These are phyloP conservation scores for Chlorella variabilis DNA, from an alignment of 163 green algal species.

Conservation along the genomic window DNA sequence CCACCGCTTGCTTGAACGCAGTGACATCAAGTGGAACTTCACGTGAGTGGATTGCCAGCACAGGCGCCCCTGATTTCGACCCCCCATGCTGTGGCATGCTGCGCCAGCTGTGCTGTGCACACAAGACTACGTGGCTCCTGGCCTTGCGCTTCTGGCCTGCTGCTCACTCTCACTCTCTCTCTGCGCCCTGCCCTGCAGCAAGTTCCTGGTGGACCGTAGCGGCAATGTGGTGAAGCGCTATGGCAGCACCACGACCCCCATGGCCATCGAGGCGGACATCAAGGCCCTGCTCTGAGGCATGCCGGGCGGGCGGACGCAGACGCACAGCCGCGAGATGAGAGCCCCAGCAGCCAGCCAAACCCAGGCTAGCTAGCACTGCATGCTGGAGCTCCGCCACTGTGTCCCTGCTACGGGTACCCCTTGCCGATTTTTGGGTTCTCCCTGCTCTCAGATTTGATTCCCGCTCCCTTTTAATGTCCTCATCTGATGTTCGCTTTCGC, in stretches of 20 bases:
- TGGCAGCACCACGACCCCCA: conserved; percentile 31
- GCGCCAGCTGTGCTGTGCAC: background rate
- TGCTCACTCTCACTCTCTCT: background rate
- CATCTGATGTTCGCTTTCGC: too few species aligned
- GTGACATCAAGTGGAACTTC: conserved; percentile 22
- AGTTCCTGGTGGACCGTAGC: conserved; percentile 57
- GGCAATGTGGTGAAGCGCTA: conserved; percentile 51
- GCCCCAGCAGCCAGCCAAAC: too few species aligned
- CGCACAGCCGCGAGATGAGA: too few species aligned
- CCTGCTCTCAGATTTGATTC: background rate
- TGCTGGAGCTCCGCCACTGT: background rate
- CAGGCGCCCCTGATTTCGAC: too few species aligned
- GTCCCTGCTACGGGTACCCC: background rate
- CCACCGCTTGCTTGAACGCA: too few species aligned
- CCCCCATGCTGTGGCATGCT: too few species aligned
- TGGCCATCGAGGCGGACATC: conserved; percentile 44
- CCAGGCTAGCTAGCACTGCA: too few species aligned
- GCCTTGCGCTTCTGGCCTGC: too few species aligned
- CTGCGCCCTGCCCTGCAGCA: background rate
- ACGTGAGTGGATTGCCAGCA: too few species aligned
- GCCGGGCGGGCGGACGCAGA: too few species aligned
- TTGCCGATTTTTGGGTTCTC: background rate
- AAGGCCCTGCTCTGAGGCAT: conserved; percentile 38
- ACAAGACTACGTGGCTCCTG: too few species aligned
- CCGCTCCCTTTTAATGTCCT: too few species aligned